phyloP scores from a whole-genome alignment of 2,329 filamentous ascomycete genomes.

The Cladophialophora bantiana region DNA sequence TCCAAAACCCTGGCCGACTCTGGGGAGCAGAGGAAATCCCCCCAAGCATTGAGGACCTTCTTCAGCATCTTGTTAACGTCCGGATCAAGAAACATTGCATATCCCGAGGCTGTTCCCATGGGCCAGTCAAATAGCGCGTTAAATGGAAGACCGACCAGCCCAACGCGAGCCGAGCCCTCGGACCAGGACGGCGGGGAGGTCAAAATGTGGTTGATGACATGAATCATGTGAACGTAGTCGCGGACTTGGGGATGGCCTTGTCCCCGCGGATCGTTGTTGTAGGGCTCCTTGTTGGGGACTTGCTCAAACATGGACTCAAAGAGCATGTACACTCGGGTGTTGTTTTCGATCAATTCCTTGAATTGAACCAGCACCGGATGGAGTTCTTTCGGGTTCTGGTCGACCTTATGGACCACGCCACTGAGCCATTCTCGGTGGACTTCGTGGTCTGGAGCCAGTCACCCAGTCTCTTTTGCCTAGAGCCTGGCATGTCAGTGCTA shows the following conservation, averaged over 20 bases:
- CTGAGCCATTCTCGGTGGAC: conserved; percentile 70
- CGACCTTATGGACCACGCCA: conserved; percentile 62
- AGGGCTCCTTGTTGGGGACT: conserved; percentile 66
- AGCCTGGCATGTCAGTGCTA: neutral
- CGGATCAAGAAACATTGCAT: conserved; percentile 61
- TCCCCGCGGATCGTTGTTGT: conserved; percentile 62
- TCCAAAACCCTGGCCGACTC: conserved; percentile 60
- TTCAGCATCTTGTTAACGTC: conserved; percentile 62
- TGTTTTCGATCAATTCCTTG: conserved; percentile 68
- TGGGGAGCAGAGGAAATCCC: conserved; percentile 53
- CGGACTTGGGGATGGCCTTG: conserved; percentile 68
- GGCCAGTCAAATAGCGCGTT: conserved; percentile 66
- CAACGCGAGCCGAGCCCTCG: conserved; percentile 46
- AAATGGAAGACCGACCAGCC: conserved; percentile 63
- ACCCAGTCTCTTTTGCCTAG: conserved; percentile 47
- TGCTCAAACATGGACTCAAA: conserved; percentile 73
- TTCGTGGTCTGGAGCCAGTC: conserved; percentile 70
- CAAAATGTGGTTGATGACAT: conserved; percentile 66
- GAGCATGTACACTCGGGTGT: conserved; percentile 70
- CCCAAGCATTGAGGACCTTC: conserved; percentile 60
- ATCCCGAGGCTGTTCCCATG: conserved; percentile 63
- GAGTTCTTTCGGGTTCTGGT: conserved; percentile 59
- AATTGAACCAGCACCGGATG: conserved; percentile 70
- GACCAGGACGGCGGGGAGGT: conserved; percentile 52
- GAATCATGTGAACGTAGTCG: conserved; percentile 71